Conservation (phyloP, 176 grass and related monocot genomes). For the Avena insularis region DNA sequence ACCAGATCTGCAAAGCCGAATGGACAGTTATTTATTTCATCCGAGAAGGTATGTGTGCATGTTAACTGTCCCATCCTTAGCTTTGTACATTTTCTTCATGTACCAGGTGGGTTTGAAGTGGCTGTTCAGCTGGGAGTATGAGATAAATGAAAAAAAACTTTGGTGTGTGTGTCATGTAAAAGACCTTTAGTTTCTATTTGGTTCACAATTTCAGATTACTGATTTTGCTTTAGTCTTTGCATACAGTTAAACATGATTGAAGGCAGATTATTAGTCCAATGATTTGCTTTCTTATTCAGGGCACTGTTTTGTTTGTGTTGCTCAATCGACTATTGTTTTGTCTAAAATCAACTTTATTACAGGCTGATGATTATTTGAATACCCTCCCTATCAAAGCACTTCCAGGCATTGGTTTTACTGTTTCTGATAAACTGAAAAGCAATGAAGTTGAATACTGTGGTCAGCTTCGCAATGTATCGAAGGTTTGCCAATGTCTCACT, state of each 20-base stretch:
- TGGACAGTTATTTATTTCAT: constrained; percentile 81
- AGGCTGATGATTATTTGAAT: constrained; percentile 79
- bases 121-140: no score
- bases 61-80: neutral
- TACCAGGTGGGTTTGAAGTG: constrained; percentile 26
- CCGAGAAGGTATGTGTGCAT: constrained; percentile 67
- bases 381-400: constrained; percentile 83
- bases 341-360: constrained; percentile 39
- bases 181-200: neutral
- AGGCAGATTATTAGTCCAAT: constrained; percentile 5
- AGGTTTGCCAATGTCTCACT: constrained; percentile 47
- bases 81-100: neutral
- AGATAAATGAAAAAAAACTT: no score
- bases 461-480: constrained; percentile 68
- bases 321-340: constrained; percentile 1
- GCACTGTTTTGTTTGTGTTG: constrained; percentile 11
- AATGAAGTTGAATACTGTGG: constrained; percentile 72
- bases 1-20: constrained; percentile 95
- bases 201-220: neutral
- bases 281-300: constrained; percentile 29
- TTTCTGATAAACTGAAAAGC: constrained; percentile 69
- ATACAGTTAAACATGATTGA: neutral
- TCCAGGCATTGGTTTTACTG: constrained; percentile 81
- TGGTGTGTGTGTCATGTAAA: neutral
- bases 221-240: constrained; percentile 21